Evolutionary conservation across 768 basidiomycete species (phyloP).

Genomic region (Hericium coralloides): DNA sequence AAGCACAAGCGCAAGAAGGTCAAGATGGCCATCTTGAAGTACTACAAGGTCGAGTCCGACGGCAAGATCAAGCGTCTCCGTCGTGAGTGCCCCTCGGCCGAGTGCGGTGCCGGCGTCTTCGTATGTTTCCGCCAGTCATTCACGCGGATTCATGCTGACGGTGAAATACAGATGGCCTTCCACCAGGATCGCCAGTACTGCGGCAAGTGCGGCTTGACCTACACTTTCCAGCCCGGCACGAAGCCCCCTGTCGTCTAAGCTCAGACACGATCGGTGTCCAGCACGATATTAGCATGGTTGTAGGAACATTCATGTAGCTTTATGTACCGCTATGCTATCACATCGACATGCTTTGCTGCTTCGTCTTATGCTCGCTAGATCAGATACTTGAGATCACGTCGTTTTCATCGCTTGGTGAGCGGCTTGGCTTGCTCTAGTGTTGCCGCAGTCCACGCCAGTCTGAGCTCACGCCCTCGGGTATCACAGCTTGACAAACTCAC

Average conservation of each 20-base stretch:
- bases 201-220: slow-evolving; percentile 88
- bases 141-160: slow-evolving; percentile 14
- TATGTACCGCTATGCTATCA: slow-evolving; percentile 1
- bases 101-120: slow-evolving; percentile 81
- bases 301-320: neutral
- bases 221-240: slow-evolving; percentile 74
- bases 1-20: slow-evolving; percentile 99
- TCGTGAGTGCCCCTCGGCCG: slow-evolving; percentile 83
- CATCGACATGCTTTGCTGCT: neutral
- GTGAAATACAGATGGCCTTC: slow-evolving; percentile 80
- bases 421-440: too few species aligned
- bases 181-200: slow-evolving; percentile 98
- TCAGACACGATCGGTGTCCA: neutral
- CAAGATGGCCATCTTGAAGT: slow-evolving; percentile 99
- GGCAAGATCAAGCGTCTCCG: slow-evolving; percentile 99
- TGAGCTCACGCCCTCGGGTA: too few species aligned
- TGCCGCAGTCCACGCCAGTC: too few species aligned
- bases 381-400: too few species aligned
- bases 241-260: slow-evolving; percentile 64
- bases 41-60: slow-evolving; percentile 89
- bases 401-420: too few species aligned
- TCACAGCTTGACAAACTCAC: too few species aligned
- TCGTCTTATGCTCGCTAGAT: too few species aligned
- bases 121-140: slow-evolving; percentile 34
- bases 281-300: neutral